Conservation (phyloP, 2,329 filamentous ascomycete species). For the Aspergillus neotritici region DNA sequence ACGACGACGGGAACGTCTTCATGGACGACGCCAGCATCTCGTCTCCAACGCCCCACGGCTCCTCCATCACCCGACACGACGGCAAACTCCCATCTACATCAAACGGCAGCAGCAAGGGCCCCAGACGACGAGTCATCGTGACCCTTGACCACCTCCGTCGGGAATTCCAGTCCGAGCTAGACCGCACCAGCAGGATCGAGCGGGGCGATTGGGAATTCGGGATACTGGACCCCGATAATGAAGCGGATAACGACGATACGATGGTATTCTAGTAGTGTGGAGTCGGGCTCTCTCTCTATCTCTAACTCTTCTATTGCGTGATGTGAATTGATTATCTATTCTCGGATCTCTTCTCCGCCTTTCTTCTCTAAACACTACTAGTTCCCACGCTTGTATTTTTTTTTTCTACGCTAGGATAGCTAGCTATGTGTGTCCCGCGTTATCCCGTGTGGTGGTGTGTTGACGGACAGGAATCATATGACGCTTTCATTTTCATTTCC, state of each 20-base stretch:
- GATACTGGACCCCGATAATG: conserved; percentile 24
- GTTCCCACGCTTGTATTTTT: too few species aligned
- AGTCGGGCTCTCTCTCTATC: too few species aligned
- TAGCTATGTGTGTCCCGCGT: too few species aligned
- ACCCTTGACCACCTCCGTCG: conserved; percentile 80
- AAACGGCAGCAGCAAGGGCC: conserved; percentile 9
- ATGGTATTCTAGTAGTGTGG: conserved; percentile 27
- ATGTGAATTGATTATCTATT: not conserved
- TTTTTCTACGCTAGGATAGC: too few species aligned
- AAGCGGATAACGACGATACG: conserved; percentile 32
- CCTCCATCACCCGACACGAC: conserved; percentile 15
- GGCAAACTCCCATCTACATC: conserved; percentile 19
- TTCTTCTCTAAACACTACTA: too few species aligned
- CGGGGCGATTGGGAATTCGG: conserved; percentile 81
- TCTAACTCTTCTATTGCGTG: too few species aligned
- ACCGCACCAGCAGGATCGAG: conserved; percentile 80
- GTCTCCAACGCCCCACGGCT: conserved; percentile 13
- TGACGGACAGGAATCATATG: too few species aligned
- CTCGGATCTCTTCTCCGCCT: too few species aligned
- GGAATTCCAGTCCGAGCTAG: conserved; percentile 85
- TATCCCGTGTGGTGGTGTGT: too few species aligned
- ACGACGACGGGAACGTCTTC: conserved; percentile 36
- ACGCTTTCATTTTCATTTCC: not conserved
- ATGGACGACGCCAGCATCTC: conserved; percentile 33
- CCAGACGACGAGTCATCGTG: conserved; percentile 65